These are phyloP conservation scores for Trichaptum fuscoviolaceum DNA, from an alignment of 768 basidiomycete genomes.

Conservation along the genomic window DNA sequence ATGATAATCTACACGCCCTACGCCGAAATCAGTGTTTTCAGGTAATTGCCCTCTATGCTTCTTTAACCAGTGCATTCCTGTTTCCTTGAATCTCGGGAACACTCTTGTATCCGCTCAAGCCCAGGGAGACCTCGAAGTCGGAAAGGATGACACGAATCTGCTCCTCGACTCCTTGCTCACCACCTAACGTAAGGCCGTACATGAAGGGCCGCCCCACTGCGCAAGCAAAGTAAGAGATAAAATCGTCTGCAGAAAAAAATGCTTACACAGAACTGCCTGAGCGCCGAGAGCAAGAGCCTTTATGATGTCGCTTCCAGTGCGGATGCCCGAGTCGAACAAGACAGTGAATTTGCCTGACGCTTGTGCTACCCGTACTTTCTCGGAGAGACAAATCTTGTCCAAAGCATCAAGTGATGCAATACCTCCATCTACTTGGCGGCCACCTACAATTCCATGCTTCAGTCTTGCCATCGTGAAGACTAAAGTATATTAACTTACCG, in stretches of 20 bases:
- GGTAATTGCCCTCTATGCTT: neutral
- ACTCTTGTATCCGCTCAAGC: constrained; percentile 52
- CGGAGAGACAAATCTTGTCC: constrained; percentile 59
- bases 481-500: constrained; percentile 34
- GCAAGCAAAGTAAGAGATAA: neutral
- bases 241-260: constrained; percentile 5
- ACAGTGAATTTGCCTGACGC: constrained; percentile 56
- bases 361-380: constrained; percentile 53
- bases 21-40: neutral
- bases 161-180: constrained; percentile 71
- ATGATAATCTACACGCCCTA: neutral
- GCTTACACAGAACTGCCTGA: constrained; percentile 67
- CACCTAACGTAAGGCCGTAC: constrained; percentile 65
- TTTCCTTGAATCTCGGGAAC: constrained; percentile 61
- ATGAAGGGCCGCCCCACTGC: constrained; percentile 71
- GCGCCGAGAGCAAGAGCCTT: constrained; percentile 86
- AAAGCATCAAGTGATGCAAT: constrained; percentile 70
- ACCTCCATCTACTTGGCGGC: constrained; percentile 74
- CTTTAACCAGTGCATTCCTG: constrained; percentile 24
- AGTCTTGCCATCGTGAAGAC: neutral
- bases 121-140: constrained; percentile 62
- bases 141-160: constrained; percentile 63
- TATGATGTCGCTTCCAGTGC: constrained; percentile 78
- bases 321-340: constrained; percentile 77
- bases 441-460: constrained; percentile 36